A percentile compares a stretch with the other conserved stretches of the same genome.
These are phyloP conservation scores for Acanthamoeba royreba DNA, from an alignment of 208 protist genomes.

Conservation along the genomic window DNA sequence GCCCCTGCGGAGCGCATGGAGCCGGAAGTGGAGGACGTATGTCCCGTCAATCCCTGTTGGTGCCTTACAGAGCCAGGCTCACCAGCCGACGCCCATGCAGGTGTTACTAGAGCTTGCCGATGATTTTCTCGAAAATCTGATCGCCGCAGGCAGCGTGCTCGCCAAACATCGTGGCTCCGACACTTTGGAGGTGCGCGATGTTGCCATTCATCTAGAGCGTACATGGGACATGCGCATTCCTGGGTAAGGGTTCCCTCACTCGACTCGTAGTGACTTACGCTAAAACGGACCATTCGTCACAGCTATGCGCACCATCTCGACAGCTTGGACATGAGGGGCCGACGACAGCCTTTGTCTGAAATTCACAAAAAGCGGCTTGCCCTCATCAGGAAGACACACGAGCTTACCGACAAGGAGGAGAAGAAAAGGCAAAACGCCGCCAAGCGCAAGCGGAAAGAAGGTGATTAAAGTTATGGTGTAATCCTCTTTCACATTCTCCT, in stretches of 20 bases:
- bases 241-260: conserved; percentile 11
- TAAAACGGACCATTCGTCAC: neutral
- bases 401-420: neutral
- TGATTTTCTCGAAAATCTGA: conserved; percentile 75
- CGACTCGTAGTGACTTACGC: neutral
- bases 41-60: neutral
- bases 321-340: neutral
- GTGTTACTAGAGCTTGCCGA: conserved; percentile 73
- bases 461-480: too few species aligned
- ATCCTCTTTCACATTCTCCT: too few species aligned
- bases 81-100: neutral
- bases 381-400: neutral
- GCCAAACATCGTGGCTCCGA: conserved; percentile 73
- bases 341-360: neutral
- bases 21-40: neutral
- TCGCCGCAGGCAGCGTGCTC: conserved; percentile 63
- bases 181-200: conserved; percentile 70
- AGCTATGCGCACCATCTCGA: neutral
- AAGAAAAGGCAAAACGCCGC: neutral
- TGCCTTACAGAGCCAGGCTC: neutral
- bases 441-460: neutral
- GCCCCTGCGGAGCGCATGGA: neutral
- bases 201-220: conserved; percentile 70
- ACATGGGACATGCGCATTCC: conserved; percentile 69
- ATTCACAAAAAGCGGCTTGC: neutral